A percentile compares a stretch with the other conserved stretches of the same genome.
These are phyloP conservation scores for Apiotrichum akiyoshidainum DNA, from an alignment of 1,284 basidiomycete species.

Conservation along the genomic window DNA sequence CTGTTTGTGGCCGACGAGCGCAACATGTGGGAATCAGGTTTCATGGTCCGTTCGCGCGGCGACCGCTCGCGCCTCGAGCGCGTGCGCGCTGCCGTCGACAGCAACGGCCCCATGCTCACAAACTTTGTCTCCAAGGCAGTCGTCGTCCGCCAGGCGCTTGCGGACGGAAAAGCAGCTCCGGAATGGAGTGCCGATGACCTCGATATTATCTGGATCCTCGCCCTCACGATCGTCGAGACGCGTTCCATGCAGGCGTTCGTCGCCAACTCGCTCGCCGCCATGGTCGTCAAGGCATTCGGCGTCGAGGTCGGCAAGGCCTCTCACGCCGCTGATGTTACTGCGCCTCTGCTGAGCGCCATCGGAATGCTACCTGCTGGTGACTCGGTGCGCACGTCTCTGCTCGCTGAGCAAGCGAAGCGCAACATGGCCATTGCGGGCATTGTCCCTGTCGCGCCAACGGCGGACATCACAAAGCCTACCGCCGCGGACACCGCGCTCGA, in stretches of 20 bases:
- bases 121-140: conserved; percentile 62
- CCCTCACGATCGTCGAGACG: conserved; percentile 60
- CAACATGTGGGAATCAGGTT: conserved; percentile 59
- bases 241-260: conserved; percentile 66
- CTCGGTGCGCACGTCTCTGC: conserved; percentile 39
- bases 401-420: conserved; percentile 27
- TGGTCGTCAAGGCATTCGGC: conserved; percentile 63
- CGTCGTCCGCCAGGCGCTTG: conserved; percentile 48
- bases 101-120: conserved; percentile 54
- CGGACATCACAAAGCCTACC: conserved; percentile 18
- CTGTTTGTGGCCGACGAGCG: conserved; percentile 64
- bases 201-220: conserved; percentile 65
- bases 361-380: conserved; percentile 74
- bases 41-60: conserved; percentile 65
- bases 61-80: conserved; percentile 61
- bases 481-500: conserved; percentile 23
- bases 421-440: conserved; percentile 27
- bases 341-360: conserved; percentile 59
- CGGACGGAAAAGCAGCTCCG: conserved; percentile 16
- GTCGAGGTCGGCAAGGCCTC: not conserved
- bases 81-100: conserved; percentile 58
- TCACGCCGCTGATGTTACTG: conserved; percentile 46
- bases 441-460: conserved; percentile 21
- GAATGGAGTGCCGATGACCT: conserved; percentile 62
- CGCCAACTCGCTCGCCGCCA: conserved; percentile 57